Evolutionary conservation across 495 filamentous ascomycete species (phyloP), one percentile per base, ranked within the genome.

Genomic region (Elaphomyces granulatus): DNA sequence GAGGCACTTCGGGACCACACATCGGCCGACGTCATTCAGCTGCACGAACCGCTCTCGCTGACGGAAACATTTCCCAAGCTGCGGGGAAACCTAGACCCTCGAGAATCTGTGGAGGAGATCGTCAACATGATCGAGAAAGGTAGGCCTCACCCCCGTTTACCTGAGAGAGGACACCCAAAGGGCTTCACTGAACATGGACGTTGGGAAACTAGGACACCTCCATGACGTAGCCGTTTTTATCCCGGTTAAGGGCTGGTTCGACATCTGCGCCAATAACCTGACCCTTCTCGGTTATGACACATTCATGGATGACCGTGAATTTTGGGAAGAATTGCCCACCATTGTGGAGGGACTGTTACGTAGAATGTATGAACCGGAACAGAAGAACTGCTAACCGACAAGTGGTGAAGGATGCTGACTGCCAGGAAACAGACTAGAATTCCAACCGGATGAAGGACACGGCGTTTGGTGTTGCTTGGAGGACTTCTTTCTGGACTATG

Each of bases 291-390:
- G 49, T 2, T 51, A 48, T 17, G 50, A 46, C 15, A 45, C 48
- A 8, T 44, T 58, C 6, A 31, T 40, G 2, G 59, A 71, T 2
- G 56, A 74, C 20, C 42, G 46, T 17, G 59, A 64, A 6, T 72
- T 75, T 46, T 78, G 74, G 74, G 63, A 72, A 18, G 57, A 66
- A 8, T 30, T 78, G 4, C 67, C 70, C 2, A 37, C 21, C 0
- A 16, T 75, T 17, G 40, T 68, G 20, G 65, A 71, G 31, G 45
- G 43, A 30, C 36, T 75, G 14, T 43, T 72, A 34, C 58, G 57
- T 42, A 56, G 72, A 55, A 39, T 49, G 67, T 70, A 58, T 45
- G 59, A 54, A 10, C 3, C 15, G 23, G 12, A 6, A 6, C 23
- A 19, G 32, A 10, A 8, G 20, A 34, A 23, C 7, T 20, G 20